Percentiles rank a stretch among this genome's conserved stretches.
Conservation (phyloP, 1,284 basidiomycete species). For the Pyrrhoderma noxium region DNA sequence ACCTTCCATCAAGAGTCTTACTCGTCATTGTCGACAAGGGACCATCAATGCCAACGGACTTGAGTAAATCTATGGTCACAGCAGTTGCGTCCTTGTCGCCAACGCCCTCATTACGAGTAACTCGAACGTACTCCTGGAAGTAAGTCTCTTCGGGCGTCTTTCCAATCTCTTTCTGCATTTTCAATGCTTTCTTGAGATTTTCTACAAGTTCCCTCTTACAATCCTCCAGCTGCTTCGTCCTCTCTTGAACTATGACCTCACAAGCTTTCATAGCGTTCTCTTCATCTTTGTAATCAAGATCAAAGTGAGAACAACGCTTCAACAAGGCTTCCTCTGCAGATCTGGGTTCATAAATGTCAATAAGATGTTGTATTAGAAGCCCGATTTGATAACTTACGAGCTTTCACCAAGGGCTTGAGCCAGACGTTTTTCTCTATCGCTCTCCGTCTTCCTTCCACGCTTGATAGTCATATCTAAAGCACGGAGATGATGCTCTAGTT, state of each 20-base stretch:
- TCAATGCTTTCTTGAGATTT: slow-evolving; percentile 60
- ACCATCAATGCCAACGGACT: slow-evolving; percentile 50
- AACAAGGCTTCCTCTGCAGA: slow-evolving; percentile 87
- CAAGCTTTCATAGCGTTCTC: slow-evolving; percentile 87
- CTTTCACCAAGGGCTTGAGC: slow-evolving; percentile 85
- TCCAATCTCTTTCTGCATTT: slow-evolving; percentile 59
- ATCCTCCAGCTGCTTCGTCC: slow-evolving; percentile 69
- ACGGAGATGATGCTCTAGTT: slow-evolving; percentile 90
- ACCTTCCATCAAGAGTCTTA: slow-evolving; percentile 25
- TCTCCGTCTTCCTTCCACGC: slow-evolving; percentile 79
- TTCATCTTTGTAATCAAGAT: slow-evolving; percentile 67
- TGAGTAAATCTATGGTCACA: slow-evolving; percentile 51
- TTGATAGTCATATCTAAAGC: slow-evolving; percentile 85
- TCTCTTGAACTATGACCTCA: slow-evolving; percentile 82
- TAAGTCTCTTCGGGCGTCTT: slow-evolving; percentile 62
- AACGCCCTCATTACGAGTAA: slow-evolving; percentile 58
- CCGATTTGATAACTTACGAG: slow-evolving; percentile 44
- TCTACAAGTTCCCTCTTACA: slow-evolving; percentile 70
- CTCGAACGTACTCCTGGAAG: slow-evolving; percentile 69
- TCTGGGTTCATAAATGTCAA: slow-evolving; percentile 31
- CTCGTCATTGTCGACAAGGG: slow-evolving; percentile 24
- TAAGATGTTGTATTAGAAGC: slow-evolving; percentile 7
- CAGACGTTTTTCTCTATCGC: slow-evolving; percentile 85
- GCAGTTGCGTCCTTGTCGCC: slow-evolving; percentile 72
- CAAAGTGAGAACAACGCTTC: slow-evolving; percentile 92